Evolutionary conservation across 2,329 filamentous ascomycete genomes (phyloP), one percentile per base, ranked within the genome.

Genomic region (Colletotrichum shisoi): DNA sequence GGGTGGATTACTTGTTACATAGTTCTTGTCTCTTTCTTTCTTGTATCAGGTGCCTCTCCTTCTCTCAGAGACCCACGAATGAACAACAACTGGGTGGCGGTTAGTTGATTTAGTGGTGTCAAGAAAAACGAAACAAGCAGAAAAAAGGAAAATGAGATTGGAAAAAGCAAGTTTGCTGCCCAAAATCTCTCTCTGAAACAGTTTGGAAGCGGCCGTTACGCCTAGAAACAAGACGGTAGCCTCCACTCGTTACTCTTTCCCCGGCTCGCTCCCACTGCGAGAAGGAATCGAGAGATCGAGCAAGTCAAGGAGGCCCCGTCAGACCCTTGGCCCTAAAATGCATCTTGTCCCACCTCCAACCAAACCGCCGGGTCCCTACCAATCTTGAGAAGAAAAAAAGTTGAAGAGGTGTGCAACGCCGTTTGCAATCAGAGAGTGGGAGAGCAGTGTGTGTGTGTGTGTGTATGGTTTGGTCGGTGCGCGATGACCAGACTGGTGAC

Each of bases 361-460:
- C 61, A 59, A 56, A 24, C 65, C 42, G 54, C 37, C 64, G 40
- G 45, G 56, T 64, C 65, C 65, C 65, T 68, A 68, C 65, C 65
- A 68, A 65, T 68, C 65, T 68, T 64, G 49, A 64, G 65, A 68
- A 64, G 65, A 68, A 68, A 37, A 64, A 64, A 40, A 68, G 61
- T 59, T 34, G 44, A 60, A 68, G 48, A 56, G 54, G 54, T 60
- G 17, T 68, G 65, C 61, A 65, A 68, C 62, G 62, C 61, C 65
- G 24, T 60, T 68, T 60, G 65, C 61, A 40, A 60, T 68, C 61
- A 56, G 52, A 59, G 24, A 9, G 21, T 24, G 24, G 45, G 27
- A 40, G 48, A 59, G 62, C 31, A 65, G 57, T 57, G 46, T 64
- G 62, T 53, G 46, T 49, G 57, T 27, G 31, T 61, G 37, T 60